A percentile compares a stretch with the other conserved stretches of the same genome.
Conservation (phyloP, 305 asterid genomes). For the Vinca major region DNA sequence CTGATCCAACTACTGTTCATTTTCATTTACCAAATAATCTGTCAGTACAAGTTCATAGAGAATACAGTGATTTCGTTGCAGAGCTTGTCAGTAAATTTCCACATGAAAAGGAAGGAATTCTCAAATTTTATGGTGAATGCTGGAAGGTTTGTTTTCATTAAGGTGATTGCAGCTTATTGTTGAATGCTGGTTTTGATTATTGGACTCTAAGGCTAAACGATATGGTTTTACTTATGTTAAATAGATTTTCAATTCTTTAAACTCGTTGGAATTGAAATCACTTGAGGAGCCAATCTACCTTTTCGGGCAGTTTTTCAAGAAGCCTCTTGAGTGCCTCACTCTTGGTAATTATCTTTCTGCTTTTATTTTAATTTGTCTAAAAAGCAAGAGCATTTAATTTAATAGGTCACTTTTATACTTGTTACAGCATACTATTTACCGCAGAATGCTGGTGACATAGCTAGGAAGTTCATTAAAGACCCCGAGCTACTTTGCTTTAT, state of each 20-base stretch:
- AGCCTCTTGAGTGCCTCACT: constrained; percentile 89
- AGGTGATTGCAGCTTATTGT: constrained; percentile 38
- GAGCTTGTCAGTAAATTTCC: constrained; percentile 81
- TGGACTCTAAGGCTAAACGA: constrained; percentile 17
- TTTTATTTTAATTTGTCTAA: constrained; percentile 2
- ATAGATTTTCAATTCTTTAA: constrained; percentile 79
- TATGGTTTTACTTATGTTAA: constrained; percentile 25
- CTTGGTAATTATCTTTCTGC: constrained; percentile 50
- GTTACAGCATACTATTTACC: constrained; percentile 88
- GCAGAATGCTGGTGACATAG: constrained; percentile 87
- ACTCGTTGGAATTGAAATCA: constrained; percentile 83
- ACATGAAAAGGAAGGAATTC: constrained; percentile 82
- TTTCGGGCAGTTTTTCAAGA: constrained; percentile 83
- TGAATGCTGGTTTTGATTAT: constrained; percentile 18
- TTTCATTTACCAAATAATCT: constrained; percentile 81
- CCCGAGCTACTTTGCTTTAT: constrained; percentile 75
- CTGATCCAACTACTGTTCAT: constrained; percentile 97
- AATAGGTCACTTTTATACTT: constrained; percentile 15
- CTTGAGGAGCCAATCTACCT: constrained; percentile 90
- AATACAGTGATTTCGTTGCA: constrained; percentile 56
- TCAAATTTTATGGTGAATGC: constrained; percentile 70
- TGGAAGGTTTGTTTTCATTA: constrained; percentile 86
- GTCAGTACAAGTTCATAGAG: constrained; percentile 80
- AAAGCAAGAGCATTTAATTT: constrained; percentile 1
- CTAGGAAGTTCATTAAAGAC: constrained; percentile 78